Percentiles rank a stretch among this genome's conserved stretches.
phyloP scores from a whole-genome alignment of 176 grass and related monocot species.

The Bothriochloa decipiens region DNA sequence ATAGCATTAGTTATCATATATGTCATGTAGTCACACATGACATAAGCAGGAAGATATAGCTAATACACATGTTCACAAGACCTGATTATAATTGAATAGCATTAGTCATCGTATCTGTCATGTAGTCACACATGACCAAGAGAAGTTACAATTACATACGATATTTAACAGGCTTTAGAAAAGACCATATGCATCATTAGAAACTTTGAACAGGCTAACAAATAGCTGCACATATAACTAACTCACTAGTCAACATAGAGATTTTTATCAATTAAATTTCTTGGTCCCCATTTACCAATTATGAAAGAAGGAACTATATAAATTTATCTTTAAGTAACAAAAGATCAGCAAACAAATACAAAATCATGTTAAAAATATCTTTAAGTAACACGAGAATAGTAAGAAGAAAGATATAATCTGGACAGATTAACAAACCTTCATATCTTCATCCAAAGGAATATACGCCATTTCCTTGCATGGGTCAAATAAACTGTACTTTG shows the following conservation, averaged over 20 bases:
- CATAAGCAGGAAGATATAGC: conserved; percentile 14
- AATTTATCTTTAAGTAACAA: background rate
- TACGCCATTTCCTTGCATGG: conserved; percentile 97
- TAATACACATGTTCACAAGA: background rate
- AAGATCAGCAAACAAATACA: conserved; percentile 8
- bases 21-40: background rate
- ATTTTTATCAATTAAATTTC: background rate
- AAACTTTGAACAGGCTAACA: background rate
- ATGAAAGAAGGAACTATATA: background rate
- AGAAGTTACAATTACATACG: conserved; percentile 8
- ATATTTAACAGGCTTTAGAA: conserved; percentile 3
- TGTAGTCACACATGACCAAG: background rate
- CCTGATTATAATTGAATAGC: background rate
- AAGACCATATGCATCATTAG: background rate
- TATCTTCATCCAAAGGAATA: conserved; percentile 90
- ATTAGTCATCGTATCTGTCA: background rate
- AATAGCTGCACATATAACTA: background rate
- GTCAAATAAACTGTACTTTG: conserved; percentile 96
- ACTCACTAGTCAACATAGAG: background rate
- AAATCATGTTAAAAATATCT: background rate
- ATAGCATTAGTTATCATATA: background rate
- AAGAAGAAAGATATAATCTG: conserved; percentile 8
- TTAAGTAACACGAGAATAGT: background rate
- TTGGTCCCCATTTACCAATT: background rate
- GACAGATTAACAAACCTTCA: conserved; percentile 68